Evolutionary conservation across 2,329 filamentous ascomycete species (phyloP), one percentile per base, ranked within the genome.

Genomic region (Fusarium sulawesiense): DNA sequence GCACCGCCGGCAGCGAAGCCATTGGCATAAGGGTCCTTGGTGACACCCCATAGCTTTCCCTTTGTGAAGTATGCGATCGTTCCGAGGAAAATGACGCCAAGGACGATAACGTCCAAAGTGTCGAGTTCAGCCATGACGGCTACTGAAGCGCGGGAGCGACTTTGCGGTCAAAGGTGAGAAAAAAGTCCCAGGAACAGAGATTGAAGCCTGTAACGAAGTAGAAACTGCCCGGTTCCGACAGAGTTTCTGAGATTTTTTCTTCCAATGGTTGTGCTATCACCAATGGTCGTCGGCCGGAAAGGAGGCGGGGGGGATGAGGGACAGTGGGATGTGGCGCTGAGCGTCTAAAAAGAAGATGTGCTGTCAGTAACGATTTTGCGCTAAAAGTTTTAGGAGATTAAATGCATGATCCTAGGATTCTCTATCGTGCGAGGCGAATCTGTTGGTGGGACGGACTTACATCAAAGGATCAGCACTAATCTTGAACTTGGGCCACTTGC

Each of bases 1-100:
- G 87, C 88, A 80, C 88, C 89, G 77, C 88, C 88, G 79, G 88
- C 89, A 75, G 90, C 86, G 75, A 93, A 89, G 54, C 92, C 89
- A 76, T 86, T 88, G 73, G 93, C 92, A 81, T 97, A 97, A 25
- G 95, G 93, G 79, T 98, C 94, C 79, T 96, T 96, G 72, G 88
- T 87, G 55, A 97, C 87, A 29, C 88, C 94, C 94, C 94, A 99
- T 81, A 96, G 91, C 71, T 91, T 96, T 77, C 96, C 96, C 80
- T 99, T 99, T 73, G 96, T 98, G 83, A 99, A 97, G 84, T 98
- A 99, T 78, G 95, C 96, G 66, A 94, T 80, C 49, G 94, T 98
- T 73, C 93, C 96, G 62, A 97, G 80, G 59, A 98, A 87, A 75
- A 99, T 91, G 62, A 89, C 89, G 68, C 89, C 89, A 73, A 99